These are phyloP conservation scores for Astrothelium subdiscretum DNA, from an alignment of 495 filamentous ascomycete genomes.

Conservation along the genomic window DNA sequence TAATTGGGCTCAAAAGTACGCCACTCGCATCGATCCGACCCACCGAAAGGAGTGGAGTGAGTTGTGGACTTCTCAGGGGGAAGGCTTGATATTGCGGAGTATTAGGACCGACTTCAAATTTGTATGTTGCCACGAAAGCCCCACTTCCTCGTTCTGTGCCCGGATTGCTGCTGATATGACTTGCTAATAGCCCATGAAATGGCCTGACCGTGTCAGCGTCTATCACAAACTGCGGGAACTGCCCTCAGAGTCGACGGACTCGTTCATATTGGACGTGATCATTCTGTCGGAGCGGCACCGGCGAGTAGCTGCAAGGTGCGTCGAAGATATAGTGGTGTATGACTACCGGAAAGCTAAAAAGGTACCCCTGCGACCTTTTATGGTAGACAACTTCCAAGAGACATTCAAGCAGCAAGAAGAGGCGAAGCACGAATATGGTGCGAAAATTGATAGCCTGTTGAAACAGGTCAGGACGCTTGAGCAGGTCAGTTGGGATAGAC, in stretches of 20 bases:
- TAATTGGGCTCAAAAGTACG: constrained; percentile 73
- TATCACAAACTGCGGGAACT: constrained; percentile 67
- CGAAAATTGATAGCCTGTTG: constrained; percentile 43
- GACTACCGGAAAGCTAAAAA: constrained; percentile 58
- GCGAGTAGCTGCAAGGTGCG: constrained; percentile 63
- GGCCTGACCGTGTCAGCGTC: constrained; percentile 75
- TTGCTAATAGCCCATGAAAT: constrained; percentile 65
- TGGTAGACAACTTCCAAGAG: constrained; percentile 50
- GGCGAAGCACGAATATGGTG: constrained; percentile 35
- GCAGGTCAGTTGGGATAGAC: constrained; percentile 60
- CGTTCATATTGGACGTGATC: constrained; percentile 48
- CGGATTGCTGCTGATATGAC: neutral
- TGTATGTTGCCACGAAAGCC: constrained; percentile 36
- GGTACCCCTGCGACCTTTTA: constrained; percentile 50
- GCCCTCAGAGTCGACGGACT: constrained; percentile 36
- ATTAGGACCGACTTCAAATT: constrained; percentile 89
- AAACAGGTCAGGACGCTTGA: constrained; percentile 50
- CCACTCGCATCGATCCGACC: constrained; percentile 51
- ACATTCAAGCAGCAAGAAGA: constrained; percentile 59
- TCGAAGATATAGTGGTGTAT: constrained; percentile 78
- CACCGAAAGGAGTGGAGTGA: constrained; percentile 58
- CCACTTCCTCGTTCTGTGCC: neutral
- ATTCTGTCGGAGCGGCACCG: constrained; percentile 72
- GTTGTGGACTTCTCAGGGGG: constrained; percentile 50
- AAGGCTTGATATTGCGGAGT: constrained; percentile 68